Conservation (phyloP, 208 protist genomes). For the Herpetomonas tarakana region DNA sequence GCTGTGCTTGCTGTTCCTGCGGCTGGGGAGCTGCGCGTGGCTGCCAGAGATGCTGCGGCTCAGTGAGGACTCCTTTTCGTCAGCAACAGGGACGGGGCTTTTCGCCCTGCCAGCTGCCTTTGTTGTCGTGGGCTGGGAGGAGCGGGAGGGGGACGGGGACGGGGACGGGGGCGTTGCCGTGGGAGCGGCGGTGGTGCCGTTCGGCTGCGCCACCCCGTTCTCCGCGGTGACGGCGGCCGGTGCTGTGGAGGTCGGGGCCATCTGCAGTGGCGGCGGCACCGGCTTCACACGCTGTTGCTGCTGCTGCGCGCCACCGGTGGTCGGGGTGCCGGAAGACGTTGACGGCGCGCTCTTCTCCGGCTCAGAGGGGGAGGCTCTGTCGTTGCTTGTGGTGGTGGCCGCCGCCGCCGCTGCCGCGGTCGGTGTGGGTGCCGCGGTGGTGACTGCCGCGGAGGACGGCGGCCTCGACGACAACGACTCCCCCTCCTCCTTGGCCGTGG, state of each 20-base stretch:
- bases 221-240: neutral
- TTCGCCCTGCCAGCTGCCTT: too few relatives aligned
- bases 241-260: neutral
- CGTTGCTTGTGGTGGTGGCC: neutral
- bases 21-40: neutral
- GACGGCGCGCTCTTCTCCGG: neutral
- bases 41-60: slow-evolving; percentile 7
- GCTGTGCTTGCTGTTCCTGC: neutral
- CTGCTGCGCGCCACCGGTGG: too few relatives aligned
- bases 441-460: neutral
- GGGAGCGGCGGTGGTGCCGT: slow-evolving; percentile 12
- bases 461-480: neutral
- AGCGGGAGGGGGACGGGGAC: neutral
- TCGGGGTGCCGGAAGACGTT: neutral
- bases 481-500: neutral
- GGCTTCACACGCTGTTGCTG: too few relatives aligned
- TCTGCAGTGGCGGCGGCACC: neutral
- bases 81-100: too few relatives aligned
- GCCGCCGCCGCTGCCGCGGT: neutral
- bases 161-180: neutral
- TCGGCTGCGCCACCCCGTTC: slow-evolving; percentile 11
- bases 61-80: slow-evolving; percentile 5
- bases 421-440: neutral
- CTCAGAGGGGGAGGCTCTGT: neutral
- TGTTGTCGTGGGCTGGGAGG: too few relatives aligned